Conservation (phyloP, 345 rosid species). For the Eucalyptus coolabah region DNA sequence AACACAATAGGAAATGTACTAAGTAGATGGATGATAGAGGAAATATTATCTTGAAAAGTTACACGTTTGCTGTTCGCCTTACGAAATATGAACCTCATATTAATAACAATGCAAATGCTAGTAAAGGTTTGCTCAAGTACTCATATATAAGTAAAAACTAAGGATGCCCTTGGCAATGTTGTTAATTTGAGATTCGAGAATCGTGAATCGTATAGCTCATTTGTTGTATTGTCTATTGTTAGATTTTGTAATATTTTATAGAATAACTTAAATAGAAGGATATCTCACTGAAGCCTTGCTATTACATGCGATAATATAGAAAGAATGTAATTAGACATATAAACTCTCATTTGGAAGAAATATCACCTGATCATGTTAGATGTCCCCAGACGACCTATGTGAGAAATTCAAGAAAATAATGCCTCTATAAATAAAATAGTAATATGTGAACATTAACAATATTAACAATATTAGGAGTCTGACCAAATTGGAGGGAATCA, state of each 20-base stretch:
- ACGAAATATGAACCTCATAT: not conserved
- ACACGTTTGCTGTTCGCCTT: not conserved
- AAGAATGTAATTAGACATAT: not conserved
- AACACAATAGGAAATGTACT: not conserved
- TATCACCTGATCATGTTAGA: not conserved
- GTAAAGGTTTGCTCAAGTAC: not conserved
- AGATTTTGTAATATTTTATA: not conserved
- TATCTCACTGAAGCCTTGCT: not conserved
- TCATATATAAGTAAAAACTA: not conserved
- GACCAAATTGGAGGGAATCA: not conserved
- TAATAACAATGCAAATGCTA: not conserved
- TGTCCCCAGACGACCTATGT: not conserved
- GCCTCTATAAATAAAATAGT: not conserved
- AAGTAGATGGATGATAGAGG: not conserved
- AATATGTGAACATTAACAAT: not conserved
- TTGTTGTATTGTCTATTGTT: not conserved
- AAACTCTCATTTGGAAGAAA: not conserved
- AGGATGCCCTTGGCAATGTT: not conserved
- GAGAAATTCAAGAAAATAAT: not conserved
- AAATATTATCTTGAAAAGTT: not conserved
- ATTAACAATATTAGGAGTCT: not conserved
- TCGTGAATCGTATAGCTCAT: not conserved
- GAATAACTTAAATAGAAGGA: not conserved
- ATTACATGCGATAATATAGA: not conserved
- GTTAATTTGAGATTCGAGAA: not conserved